A percentile compares a stretch with the other conserved stretches of the same genome.
phyloP scores from a whole-genome alignment of 176 grass and related monocot species.

The Hyparrhenia diplandra region DNA sequence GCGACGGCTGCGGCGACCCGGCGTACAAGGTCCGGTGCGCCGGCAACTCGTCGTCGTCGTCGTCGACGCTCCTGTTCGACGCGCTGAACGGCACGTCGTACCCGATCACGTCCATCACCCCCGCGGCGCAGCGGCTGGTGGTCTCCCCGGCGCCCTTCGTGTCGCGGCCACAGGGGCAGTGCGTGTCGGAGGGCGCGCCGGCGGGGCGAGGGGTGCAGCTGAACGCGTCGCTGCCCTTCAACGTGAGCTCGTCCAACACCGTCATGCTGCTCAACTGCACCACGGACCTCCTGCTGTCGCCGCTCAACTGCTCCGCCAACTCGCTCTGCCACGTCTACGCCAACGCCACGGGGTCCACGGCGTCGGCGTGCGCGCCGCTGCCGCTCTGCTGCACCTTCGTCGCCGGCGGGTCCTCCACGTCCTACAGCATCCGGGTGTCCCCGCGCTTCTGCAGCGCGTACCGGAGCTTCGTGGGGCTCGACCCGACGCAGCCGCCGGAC shows the following conservation, averaged over 20 bases:
- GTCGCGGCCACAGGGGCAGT: not conserved
- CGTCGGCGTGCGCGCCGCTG: slow-evolving; percentile 40
- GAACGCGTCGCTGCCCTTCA: slow-evolving; percentile 60
- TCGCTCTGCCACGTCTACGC: slow-evolving; percentile 70
- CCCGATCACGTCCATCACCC: slow-evolving; percentile 45
- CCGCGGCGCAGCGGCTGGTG: slow-evolving; percentile 53
- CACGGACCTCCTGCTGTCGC: slow-evolving; percentile 35
- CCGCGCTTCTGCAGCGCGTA: slow-evolving; percentile 50
- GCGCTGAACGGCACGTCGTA: slow-evolving; percentile 61
- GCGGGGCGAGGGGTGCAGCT: slow-evolving; percentile 43
- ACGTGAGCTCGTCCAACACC: slow-evolving; percentile 65
- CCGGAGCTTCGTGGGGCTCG: slow-evolving; percentile 61
- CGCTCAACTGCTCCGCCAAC: slow-evolving; percentile 60
- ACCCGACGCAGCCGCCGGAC: slow-evolving; percentile 42
- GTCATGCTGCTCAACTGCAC: slow-evolving; percentile 85
- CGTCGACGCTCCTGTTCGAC: slow-evolving; percentile 52
- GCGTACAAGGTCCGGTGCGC: slow-evolving; percentile 65
- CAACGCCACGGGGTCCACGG: slow-evolving; percentile 32
- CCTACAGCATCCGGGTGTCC: slow-evolving; percentile 39
- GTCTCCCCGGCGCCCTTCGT: slow-evolving; percentile 29
- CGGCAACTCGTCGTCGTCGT: too few relatives aligned
- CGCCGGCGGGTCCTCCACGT: slow-evolving; percentile 60
- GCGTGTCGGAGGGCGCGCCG: slow-evolving; percentile 44
- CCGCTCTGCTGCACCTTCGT: slow-evolving; percentile 79
- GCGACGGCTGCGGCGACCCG: slow-evolving; percentile 55